Evolutionary conservation across 306 rosid species (phyloP).

Genomic region (Notholithocarpus densiflorus): DNA sequence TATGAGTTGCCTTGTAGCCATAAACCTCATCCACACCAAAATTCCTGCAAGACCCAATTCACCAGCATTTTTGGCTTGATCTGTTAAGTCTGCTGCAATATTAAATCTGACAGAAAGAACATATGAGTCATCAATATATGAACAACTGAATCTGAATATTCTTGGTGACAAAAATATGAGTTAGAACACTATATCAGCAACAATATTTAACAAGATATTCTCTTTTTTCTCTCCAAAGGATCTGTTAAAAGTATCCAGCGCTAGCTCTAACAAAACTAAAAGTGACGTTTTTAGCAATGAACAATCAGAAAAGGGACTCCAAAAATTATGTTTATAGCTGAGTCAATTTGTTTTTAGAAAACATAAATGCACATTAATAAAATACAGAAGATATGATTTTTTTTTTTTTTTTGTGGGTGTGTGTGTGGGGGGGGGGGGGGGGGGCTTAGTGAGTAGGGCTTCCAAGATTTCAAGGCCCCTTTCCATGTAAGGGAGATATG

Average conservation of each 20-base stretch:
- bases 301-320: not conserved
- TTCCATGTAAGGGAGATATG: no score
- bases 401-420: not conserved
- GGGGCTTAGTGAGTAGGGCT: no score
- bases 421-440: no score
- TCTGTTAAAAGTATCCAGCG: not conserved
- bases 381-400: not conserved
- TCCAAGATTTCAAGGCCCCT: no score
- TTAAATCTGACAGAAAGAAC: slow-evolving; percentile 65
- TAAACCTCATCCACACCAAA: slow-evolving; percentile 98
- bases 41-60: slow-evolving; percentile 77
- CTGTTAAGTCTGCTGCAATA: slow-evolving; percentile 85
- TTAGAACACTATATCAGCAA: slow-evolving; percentile 12
- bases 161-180: slow-evolving; percentile 8
- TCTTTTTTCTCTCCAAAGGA: no score
- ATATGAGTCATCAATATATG: slow-evolving; percentile 17
- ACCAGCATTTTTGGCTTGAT: slow-evolving; percentile 75
- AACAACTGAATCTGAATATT: slow-evolving; percentile 20
- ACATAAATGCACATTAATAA: not conserved
- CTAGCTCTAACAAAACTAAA: not conserved
- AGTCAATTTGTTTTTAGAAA: not conserved
- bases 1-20: slow-evolving; percentile 96
- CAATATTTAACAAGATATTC: slow-evolving; percentile 1
- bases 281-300: not conserved
- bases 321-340: not conserved